Conservation (phyloP, 1,284 basidiomycete genomes). For the Irpex sp. region DNA sequence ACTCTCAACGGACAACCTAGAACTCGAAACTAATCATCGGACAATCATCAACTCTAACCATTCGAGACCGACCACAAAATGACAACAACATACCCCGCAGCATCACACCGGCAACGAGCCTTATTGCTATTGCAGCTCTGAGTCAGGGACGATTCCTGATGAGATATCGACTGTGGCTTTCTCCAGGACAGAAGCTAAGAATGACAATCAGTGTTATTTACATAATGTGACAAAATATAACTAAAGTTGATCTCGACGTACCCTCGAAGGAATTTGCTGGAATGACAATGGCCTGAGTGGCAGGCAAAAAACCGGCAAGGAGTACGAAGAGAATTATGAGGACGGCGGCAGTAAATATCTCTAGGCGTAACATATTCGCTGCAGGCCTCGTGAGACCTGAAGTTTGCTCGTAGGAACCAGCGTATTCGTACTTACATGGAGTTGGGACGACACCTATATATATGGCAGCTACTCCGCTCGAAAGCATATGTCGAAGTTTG, state of each 20-base stretch:
- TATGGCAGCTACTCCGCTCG: too few relatives aligned
- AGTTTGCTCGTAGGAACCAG: too few relatives aligned
- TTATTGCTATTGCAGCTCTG: background rate
- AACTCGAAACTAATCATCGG: too few relatives aligned
- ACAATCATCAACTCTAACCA: too few relatives aligned
- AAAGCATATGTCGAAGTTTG: too few relatives aligned
- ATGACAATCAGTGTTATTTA: background rate
- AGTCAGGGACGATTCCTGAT: background rate
- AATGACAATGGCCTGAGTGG: background rate
- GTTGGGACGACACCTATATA: too few relatives aligned
- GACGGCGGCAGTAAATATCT: background rate
- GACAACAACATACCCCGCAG: too few relatives aligned
- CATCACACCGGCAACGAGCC: too few relatives aligned
- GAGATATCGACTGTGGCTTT: background rate
- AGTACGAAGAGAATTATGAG: background rate
- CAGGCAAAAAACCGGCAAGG: background rate
- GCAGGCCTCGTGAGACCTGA: too few relatives aligned
- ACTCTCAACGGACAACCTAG: too few relatives aligned
- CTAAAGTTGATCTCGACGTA: background rate
- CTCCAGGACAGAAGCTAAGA: background rate
- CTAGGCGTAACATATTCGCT: background rate
- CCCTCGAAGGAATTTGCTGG: background rate
- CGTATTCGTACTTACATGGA: too few relatives aligned
- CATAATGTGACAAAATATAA: background rate
- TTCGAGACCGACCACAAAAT: too few relatives aligned